These are phyloP conservation scores for Cryphonectria nitschkei DNA, from an alignment of 2,329 filamentous ascomycete genomes.

Conservation along the genomic window DNA sequence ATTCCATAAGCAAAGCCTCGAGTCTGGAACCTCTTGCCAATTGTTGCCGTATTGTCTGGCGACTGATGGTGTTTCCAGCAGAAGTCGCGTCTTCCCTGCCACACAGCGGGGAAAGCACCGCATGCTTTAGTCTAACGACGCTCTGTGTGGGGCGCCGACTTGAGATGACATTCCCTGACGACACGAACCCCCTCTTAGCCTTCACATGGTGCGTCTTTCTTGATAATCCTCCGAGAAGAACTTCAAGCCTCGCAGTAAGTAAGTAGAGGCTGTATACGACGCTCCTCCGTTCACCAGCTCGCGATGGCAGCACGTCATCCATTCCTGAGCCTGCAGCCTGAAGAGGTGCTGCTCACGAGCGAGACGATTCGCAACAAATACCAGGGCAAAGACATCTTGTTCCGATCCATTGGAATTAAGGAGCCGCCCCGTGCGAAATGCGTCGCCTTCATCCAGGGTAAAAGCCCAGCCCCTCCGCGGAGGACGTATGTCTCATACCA, in stretches of 20 bases:
- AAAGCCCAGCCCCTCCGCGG: constrained; percentile 14
- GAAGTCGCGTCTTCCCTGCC: not conserved
- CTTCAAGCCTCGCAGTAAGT: too few species aligned
- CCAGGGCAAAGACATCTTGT: constrained; percentile 11
- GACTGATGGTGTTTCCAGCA: too few species aligned
- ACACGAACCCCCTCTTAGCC: not conserved
- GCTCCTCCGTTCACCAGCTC: not conserved
- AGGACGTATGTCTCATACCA: constrained; percentile 24
- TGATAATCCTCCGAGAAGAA: too few species aligned
- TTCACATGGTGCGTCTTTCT: too few species aligned
- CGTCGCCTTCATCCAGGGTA: constrained; percentile 18
- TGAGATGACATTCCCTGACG: not conserved
- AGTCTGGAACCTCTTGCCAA: too few species aligned
- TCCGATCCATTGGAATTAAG: constrained; percentile 22
- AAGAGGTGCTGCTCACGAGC: constrained; percentile 20
- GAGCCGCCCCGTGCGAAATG: constrained; percentile 16
- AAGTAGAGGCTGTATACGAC: too few species aligned
- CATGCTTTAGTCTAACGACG: not conserved
- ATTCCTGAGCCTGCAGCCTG: constrained; percentile 23
- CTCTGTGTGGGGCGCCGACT: not conserved
- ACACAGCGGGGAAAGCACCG: not conserved
- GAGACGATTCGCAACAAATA: constrained; percentile 19
- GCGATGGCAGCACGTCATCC: constrained; percentile 15
- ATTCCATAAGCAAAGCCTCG: too few species aligned
- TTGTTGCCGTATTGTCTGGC: too few species aligned